Evolutionary conservation across 164 flowering plant species (phyloP), one percentile per base, ranked within the genome.

Genomic region (Macadamia integrifolia): DNA sequence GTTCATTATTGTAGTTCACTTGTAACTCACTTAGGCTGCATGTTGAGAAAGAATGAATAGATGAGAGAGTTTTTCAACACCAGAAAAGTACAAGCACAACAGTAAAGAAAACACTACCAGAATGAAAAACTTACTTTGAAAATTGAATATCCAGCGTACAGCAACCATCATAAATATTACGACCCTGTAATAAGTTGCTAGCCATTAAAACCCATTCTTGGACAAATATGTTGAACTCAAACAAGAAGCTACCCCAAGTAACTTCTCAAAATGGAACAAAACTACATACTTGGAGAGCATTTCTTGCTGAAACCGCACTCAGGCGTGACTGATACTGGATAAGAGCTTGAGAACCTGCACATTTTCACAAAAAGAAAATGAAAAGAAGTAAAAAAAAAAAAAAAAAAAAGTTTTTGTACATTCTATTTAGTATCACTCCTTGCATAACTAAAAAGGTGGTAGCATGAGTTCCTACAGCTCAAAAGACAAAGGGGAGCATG

Each of bases 151-250:
- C 98, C 69, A 95, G 84, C 82, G 89, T 96, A 77, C 99, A 95
- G 84, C 99, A 95, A 43, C 99, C 99, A 76, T 95, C 99, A 76
- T 95, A 95, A 46, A 95, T 92, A 74, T 95, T 92, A 23, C 99
- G 96, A 31, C 97, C 98, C 99, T 95, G 67, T 8, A 69, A 57
- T 66, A 64, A 71, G 63, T 18, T 56, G 40, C 13, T 67, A 69
- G 9, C 69, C 1, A 13, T 66, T 50, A 60, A n/a, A 29, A 17
- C 57, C 31, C 58, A 23, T 58, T 15, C 30, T 59, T n/a, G 13
- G 57, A 35, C 40, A 35, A 8, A 40, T 32, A 48, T 32, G 30
- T 43, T 17, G 30, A 49, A 44, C 29, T 58, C 43, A 52, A 49
- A 12, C 11, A 48, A 60, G 30, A 43, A 42, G n/a, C 13, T 17